phyloP scores from a whole-genome alignment of 495 filamentous ascomycete species.

The Neurospora sp. region DNA sequence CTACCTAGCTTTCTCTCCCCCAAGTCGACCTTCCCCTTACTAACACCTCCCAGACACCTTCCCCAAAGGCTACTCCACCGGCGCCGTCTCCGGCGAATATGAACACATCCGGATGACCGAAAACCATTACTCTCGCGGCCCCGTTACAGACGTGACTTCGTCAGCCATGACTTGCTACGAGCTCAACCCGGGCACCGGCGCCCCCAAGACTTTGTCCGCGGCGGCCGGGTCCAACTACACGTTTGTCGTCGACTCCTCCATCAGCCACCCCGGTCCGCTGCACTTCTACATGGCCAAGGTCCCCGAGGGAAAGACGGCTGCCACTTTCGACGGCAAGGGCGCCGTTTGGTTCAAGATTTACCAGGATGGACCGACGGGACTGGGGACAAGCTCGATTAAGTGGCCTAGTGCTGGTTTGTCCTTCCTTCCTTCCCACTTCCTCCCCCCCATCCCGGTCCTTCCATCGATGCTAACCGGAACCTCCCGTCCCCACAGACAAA shows the following conservation, averaged over 20 bases:
- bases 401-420: constrained; percentile 35
- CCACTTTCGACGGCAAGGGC: constrained; percentile 36
- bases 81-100: constrained; percentile 30
- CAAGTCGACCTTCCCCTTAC: neutral
- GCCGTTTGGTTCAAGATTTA: constrained; percentile 34
- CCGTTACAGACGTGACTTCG: constrained; percentile 31
- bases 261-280: constrained; percentile 32
- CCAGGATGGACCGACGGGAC: constrained; percentile 29
- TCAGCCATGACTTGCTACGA: constrained; percentile 35
- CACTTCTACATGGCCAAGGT: constrained; percentile 41
- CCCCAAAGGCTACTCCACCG: constrained; percentile 15
- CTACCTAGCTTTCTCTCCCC: too few species aligned
- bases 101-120: constrained; percentile 38
- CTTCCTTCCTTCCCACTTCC: neutral
- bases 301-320: constrained; percentile 28
- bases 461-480: too few species aligned
- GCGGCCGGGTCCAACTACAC: constrained; percentile 33
- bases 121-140: constrained; percentile 27
- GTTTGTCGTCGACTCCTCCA: constrained; percentile 36
- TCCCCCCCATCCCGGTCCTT: neutral
- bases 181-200: constrained; percentile 10
- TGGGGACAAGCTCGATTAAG: constrained; percentile 25
- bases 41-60: constrained; percentile 13
- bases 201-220: constrained; percentile 25
- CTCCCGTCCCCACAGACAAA: too few species aligned